Percentiles rank a stretch among this genome's conserved stretches.
Evolutionary conservation across 179 eudicot species (phyloP).

Genomic region (Beta macrorhiza): DNA sequence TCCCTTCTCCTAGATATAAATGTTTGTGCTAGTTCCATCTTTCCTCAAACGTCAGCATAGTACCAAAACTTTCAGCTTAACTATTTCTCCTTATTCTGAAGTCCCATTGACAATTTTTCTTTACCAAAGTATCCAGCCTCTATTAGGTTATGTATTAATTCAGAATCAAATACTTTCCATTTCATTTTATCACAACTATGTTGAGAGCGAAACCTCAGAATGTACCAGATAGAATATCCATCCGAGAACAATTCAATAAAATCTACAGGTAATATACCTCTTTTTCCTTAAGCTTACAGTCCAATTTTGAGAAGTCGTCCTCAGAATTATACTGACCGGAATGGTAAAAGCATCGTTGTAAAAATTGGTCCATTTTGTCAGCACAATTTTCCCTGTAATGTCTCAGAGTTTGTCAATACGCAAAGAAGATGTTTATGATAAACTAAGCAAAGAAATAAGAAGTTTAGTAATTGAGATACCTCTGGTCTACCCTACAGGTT

Average conservation of each 20-base stretch:
- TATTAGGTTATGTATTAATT: background rate
- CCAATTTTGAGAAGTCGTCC: conserved; percentile 53
- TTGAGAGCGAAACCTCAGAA: background rate
- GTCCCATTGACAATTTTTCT: background rate
- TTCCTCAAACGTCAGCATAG: background rate
- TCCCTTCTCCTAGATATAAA: too few relatives aligned
- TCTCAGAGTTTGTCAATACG: conserved; percentile 17
- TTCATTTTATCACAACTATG: background rate
- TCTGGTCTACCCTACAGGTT: conserved; percentile 81
- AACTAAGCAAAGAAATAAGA: conserved; percentile 6
- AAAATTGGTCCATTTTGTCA: conserved; percentile 67
- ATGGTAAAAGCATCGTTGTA: conserved; percentile 74
- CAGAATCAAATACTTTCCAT: background rate
- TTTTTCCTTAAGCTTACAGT: conserved; percentile 57
- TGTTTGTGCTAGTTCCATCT: too few relatives aligned
- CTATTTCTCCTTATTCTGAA: background rate
- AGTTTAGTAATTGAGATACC: conserved; percentile 35
- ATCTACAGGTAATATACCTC: conserved; percentile 48
- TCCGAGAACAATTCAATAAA: background rate
- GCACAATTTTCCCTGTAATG: conserved; percentile 72
- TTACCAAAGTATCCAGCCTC: background rate
- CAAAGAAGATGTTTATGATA: conserved; percentile 4
- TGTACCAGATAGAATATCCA: background rate
- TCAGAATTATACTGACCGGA: conserved; percentile 66
- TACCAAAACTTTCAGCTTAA: too few relatives aligned